A percentile compares a stretch with the other conserved stretches of the same genome.
phyloP scores from a whole-genome alignment of 768 basidiomycete genomes.

The Suillus brevipes region DNA sequence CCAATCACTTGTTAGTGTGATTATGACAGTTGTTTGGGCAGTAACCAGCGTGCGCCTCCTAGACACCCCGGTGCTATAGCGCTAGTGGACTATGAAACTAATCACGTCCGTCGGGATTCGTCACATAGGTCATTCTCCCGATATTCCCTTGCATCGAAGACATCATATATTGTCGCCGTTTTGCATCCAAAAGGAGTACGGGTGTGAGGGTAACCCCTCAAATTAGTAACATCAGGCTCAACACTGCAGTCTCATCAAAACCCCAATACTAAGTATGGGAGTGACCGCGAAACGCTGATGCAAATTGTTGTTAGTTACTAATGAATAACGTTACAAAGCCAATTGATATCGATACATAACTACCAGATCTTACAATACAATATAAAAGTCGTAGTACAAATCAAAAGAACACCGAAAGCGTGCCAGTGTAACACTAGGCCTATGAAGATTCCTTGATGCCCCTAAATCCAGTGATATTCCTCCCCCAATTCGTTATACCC shows the following conservation, averaged over 20 bases:
- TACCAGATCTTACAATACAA: background rate
- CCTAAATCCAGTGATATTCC: conserved; percentile 22
- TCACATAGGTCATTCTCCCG: background rate
- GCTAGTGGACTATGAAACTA: background rate
- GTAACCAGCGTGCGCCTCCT: too few relatives aligned
- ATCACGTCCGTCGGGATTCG: background rate
- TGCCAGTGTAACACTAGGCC: background rate
- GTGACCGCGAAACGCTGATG: background rate
- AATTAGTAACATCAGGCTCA: background rate
- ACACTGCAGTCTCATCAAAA: background rate
- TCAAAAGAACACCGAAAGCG: background rate
- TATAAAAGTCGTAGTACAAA: conserved; percentile 9
- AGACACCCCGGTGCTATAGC: background rate
- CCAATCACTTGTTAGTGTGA: too few relatives aligned
- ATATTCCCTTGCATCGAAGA: background rate
- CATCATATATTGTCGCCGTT: background rate
- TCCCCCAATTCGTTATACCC: conserved; percentile 32
- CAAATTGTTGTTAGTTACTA: background rate
- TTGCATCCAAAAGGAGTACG: background rate
- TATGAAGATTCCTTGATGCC: conserved; percentile 8
- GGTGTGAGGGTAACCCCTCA: background rate
- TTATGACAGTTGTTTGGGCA: too few relatives aligned
- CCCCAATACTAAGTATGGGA: too few relatives aligned
- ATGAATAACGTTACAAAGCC: conserved; percentile 12
- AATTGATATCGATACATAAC: conserved; percentile 26